Percentiles rank a stretch among this genome's conserved stretches.
phyloP scores from a whole-genome alignment of 306 rosid genomes.

The Morella rubra region DNA sequence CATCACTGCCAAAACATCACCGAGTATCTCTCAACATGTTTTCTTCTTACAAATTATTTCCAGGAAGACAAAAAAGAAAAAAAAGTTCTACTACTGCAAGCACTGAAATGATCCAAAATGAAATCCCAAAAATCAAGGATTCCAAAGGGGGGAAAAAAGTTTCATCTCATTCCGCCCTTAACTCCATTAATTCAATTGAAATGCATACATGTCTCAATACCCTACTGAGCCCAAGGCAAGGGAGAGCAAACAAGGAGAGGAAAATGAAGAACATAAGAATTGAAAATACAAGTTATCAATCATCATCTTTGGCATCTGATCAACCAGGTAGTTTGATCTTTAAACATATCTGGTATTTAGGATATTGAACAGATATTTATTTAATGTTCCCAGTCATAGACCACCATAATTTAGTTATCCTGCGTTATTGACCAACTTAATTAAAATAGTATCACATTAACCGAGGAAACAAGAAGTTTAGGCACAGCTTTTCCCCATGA shows the following conservation, averaged over 20 bases:
- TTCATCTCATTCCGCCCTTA: no score
- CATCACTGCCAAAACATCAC: background rate
- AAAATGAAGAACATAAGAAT: background rate
- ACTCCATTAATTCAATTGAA: no score
- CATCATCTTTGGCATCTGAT: background rate
- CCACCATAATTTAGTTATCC: background rate
- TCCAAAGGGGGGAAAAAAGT: no score
- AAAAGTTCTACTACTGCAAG: no score
- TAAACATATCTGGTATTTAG: background rate
- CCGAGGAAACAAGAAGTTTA: conserved; percentile 18
- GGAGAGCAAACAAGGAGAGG: background rate
- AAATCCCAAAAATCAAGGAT: no score
- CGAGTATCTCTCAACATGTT: background rate
- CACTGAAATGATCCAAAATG: no score
- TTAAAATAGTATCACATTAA: conserved; percentile 12
- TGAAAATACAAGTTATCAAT: background rate
- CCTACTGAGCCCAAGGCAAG: background rate
- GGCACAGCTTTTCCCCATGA: conserved; percentile 7
- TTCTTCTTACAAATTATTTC: background rate
- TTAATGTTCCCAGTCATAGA: no score
- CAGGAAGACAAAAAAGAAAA: background rate
- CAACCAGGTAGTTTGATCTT: background rate
- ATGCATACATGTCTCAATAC: background rate
- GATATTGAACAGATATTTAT: background rate
- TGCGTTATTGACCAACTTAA: background rate